Evolutionary conservation across 2,329 filamentous ascomycete species (phyloP).

Genomic region (Pseudocercospora macadamiae): DNA sequence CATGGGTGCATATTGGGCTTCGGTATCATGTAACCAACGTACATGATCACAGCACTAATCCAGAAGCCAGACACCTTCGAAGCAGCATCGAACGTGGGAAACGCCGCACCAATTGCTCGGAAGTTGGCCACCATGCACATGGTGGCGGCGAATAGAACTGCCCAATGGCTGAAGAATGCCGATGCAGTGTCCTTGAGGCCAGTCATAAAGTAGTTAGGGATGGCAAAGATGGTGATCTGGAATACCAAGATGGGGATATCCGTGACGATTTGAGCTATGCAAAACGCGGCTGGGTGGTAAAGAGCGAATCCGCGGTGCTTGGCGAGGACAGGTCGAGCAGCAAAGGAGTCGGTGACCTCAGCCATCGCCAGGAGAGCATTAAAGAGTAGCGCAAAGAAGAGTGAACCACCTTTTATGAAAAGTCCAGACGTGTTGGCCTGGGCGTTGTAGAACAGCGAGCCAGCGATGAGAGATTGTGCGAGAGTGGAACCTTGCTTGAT

Average conservation of each 20-base stretch:
- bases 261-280: conserved; percentile 55
- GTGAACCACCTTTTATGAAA: conserved; percentile 65
- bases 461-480: conserved; percentile 63
- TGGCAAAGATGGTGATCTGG: conserved; percentile 61
- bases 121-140: conserved; percentile 51
- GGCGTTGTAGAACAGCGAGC: conserved; percentile 70
- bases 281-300: conserved; percentile 49
- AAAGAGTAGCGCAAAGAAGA: conserved; percentile 67
- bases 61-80: conserved; percentile 37
- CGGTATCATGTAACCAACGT: conserved; percentile 39
- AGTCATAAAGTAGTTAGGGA: conserved; percentile 68
- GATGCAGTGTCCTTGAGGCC: conserved; percentile 56
- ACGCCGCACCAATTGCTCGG: conserved; percentile 44
- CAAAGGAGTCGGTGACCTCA: conserved; percentile 62
- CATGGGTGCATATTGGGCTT: conserved; percentile 50
- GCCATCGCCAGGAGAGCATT: conserved; percentile 66
- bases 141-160: conserved; percentile 53
- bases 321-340: conserved; percentile 49
- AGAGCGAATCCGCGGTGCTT: conserved; percentile 49
- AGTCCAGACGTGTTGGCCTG: conserved; percentile 61
- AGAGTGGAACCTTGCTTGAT: conserved; percentile 65
- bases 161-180: conserved; percentile 66
- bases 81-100: conserved; percentile 37
- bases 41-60: conserved; percentile 37
- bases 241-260: conserved; percentile 60